Conservation (phyloP, 1,139 yeast genomes). For the Eremothecium coryli region DNA sequence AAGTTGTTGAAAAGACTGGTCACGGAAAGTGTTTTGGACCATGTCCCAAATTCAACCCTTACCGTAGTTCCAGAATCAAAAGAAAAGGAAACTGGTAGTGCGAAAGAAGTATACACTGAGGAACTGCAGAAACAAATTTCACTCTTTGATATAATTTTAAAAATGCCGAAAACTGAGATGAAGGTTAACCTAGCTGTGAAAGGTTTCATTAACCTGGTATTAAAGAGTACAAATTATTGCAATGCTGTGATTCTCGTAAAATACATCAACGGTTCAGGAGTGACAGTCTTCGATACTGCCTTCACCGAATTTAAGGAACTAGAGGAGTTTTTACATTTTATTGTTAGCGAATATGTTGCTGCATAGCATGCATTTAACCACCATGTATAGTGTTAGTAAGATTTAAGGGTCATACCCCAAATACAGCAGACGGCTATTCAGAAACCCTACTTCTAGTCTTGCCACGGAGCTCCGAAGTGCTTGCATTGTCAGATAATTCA, state of each 20-base stretch:
- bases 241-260: conserved; percentile 23
- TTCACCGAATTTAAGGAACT: conserved; percentile 29
- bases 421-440: not conserved
- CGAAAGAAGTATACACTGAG: conserved; percentile 14
- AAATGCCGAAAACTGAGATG: conserved; percentile 20
- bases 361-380: too few relatives aligned
- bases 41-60: conserved; percentile 2
- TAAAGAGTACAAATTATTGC: conserved; percentile 28
- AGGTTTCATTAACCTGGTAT: conserved; percentile 14
- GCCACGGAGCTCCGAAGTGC: too few relatives aligned
- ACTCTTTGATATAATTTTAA: conserved; percentile 20
- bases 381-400: too few relatives aligned
- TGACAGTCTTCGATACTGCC: conserved; percentile 20
- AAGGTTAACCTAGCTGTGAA: conserved; percentile 12
- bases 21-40: conserved; percentile 22
- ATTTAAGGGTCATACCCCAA: too few relatives aligned
- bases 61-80: not conserved
- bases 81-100: conserved; percentile 5
- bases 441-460: not conserved
- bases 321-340: conserved; percentile 29
- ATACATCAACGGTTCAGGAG: conserved; percentile 10
- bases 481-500: conserved; percentile 1
- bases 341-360: conserved; percentile 23
- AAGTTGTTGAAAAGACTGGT: conserved; percentile 23
- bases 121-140: conserved; percentile 21